Percentiles rank a stretch among this genome's conserved stretches.
phyloP scores from a whole-genome alignment of 2,329 filamentous ascomycete genomes.

The Exophiala sp. region DNA sequence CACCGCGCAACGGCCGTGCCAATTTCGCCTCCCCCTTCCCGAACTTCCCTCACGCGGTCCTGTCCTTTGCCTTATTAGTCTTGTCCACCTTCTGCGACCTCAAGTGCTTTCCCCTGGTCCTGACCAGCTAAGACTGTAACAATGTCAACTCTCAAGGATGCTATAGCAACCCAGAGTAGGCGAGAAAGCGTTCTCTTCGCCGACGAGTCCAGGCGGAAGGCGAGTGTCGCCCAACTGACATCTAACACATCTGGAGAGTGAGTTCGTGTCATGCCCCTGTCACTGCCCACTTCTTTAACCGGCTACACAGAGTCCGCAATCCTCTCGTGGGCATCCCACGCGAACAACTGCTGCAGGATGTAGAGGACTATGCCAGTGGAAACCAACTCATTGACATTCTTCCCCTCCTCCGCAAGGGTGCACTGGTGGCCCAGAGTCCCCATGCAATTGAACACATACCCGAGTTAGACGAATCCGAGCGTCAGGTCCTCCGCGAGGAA shows the following conservation, averaged over 20 bases:
- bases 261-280: conserved; percentile 8
- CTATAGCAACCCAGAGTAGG: conserved; percentile 5
- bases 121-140: background rate
- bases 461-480: conserved; percentile 51
- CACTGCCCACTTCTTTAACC: conserved; percentile 1
- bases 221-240: conserved; percentile 31
- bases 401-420: conserved; percentile 59
- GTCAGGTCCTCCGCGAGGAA: conserved; percentile 40
- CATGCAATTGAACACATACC: conserved; percentile 56
- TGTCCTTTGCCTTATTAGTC: background rate
- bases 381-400: conserved; percentile 56
- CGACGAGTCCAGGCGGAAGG: conserved; percentile 25
- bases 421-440: conserved; percentile 67
- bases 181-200: conserved; percentile 17
- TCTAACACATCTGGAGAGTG: conserved; percentile 35
- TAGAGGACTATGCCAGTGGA: conserved; percentile 43
- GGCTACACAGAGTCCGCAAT: conserved; percentile 27
- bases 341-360: conserved; percentile 30
- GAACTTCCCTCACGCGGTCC: background rate
- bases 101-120: background rate
- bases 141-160: conserved; percentile 19
- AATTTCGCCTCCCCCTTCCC: too few relatives aligned
- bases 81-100: background rate
- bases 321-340: conserved; percentile 33
- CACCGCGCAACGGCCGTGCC: background rate